Conservation (phyloP, 2,329 filamentous ascomycete genomes). For the Diaporthe helianthi region DNA sequence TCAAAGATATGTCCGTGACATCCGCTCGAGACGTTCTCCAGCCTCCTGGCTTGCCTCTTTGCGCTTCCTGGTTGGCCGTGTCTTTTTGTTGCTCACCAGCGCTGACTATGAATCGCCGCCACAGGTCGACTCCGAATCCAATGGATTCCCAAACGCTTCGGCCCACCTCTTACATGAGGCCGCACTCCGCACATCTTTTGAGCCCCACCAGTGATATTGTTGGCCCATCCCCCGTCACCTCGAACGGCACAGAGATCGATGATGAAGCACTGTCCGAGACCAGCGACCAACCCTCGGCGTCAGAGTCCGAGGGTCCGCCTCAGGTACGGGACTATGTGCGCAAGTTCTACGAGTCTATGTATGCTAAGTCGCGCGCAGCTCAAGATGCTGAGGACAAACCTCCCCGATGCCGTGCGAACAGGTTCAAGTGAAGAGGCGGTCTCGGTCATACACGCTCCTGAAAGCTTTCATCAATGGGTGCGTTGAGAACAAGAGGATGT, state of each 20-base stretch:
- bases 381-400: conserved; percentile 61
- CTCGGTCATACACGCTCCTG: conserved; percentile 90
- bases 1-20: conserved; percentile 59
- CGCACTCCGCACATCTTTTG: conserved; percentile 59
- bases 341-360: conserved; percentile 38
- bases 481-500: conserved; percentile 40
- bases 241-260: conserved; percentile 86
- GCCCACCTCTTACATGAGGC: conserved; percentile 56
- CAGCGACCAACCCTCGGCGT: conserved; percentile 39
- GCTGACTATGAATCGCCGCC: conserved; percentile 39
- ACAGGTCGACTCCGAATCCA: conserved; percentile 54
- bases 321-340: conserved; percentile 42
- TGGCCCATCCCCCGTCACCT: conserved; percentile 84
- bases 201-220: conserved; percentile 73
- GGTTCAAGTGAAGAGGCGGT: conserved; percentile 77
- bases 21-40: neutral
- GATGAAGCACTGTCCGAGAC: conserved; percentile 74
- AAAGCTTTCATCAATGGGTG: conserved; percentile 84
- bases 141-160: conserved; percentile 58
- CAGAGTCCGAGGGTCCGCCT: conserved; percentile 46
- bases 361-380: conserved; percentile 46
- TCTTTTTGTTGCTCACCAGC: neutral
- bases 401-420: conserved; percentile 64
- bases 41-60: conserved; percentile 56
- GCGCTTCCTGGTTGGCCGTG: conserved; percentile 48